phyloP scores from a whole-genome alignment of 495 filamentous ascomycete genomes.

The Lophium mytilinum region DNA sequence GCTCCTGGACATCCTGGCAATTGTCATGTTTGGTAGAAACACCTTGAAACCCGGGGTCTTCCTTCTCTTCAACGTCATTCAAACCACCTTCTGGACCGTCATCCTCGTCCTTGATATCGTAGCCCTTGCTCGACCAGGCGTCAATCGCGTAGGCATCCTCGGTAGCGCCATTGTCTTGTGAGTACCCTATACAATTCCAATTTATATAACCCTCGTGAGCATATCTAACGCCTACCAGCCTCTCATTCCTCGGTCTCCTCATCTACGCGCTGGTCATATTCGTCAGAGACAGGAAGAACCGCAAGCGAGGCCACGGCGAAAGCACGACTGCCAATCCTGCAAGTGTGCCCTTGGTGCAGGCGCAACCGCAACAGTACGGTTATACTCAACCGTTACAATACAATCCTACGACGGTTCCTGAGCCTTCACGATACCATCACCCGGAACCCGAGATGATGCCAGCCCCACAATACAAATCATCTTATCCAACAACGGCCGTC shows the following conservation, averaged over 20 bases:
- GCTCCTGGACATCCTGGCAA: conserved; percentile 23
- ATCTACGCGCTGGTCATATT: conserved; percentile 20
- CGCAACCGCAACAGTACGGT: too few relatives aligned
- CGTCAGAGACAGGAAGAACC: conserved; percentile 5
- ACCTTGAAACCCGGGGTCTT: conserved; percentile 17
- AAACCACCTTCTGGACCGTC: conserved; percentile 19
- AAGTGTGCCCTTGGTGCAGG: too few relatives aligned
- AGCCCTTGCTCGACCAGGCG: conserved; percentile 8
- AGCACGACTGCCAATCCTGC: background rate
- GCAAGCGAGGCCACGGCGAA: conserved; percentile 14
- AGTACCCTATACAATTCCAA: background rate
- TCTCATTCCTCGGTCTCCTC: conserved; percentile 18
- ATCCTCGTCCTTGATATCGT: conserved; percentile 19
- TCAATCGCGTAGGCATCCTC: conserved; percentile 4
- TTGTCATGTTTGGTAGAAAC: conserved; percentile 19
- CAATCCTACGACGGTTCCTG: too few relatives aligned
- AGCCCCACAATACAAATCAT: too few relatives aligned
- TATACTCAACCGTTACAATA: too few relatives aligned
- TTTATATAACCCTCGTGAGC: too few relatives aligned
- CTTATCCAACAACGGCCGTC: background rate
- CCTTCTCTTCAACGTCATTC: conserved; percentile 23
- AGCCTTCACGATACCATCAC: too few relatives aligned
- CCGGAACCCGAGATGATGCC: too few relatives aligned
- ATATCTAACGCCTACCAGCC: background rate
- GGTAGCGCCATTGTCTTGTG: conserved; percentile 16